Evolutionary conservation across 2,329 filamentous ascomycete species (phyloP).

Genomic region (Pseudogymnoascus sp.): DNA sequence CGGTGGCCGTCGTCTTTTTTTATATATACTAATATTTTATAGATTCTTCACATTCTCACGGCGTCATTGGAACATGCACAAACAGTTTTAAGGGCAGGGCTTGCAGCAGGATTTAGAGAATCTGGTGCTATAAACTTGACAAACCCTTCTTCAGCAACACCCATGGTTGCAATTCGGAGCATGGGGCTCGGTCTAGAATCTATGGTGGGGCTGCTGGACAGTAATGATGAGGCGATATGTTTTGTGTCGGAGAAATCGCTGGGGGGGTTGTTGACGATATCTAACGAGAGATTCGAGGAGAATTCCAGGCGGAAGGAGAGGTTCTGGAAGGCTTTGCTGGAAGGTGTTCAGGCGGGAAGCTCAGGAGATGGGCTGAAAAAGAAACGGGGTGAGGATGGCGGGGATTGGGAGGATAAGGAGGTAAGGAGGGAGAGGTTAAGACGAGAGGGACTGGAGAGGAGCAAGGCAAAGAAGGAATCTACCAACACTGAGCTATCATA

Average conservation of each 20-base stretch:
- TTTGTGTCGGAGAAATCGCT: slow-evolving; percentile 63
- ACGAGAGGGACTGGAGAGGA: slow-evolving; percentile 48
- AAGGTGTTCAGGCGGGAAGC: slow-evolving; percentile 11
- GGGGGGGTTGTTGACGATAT: slow-evolving; percentile 55
- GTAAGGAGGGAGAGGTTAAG: slow-evolving; percentile 47
- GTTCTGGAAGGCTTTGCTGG: slow-evolving; percentile 43
- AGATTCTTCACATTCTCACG: slow-evolving; percentile 86
- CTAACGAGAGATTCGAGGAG: slow-evolving; percentile 65
- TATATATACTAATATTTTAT: slow-evolving; percentile 10
- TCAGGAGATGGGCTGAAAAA: slow-evolving; percentile 16
- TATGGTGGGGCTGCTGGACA: slow-evolving; percentile 50
- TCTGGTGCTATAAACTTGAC: slow-evolving; percentile 69
- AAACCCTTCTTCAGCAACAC: slow-evolving; percentile 35
- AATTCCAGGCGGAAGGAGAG: slow-evolving; percentile 60
- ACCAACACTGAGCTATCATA: neutral
- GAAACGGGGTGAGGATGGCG: slow-evolving; percentile 30
- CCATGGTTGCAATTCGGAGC: slow-evolving; percentile 79
- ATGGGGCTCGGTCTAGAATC: slow-evolving; percentile 77
- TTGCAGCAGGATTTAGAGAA: slow-evolving; percentile 81
- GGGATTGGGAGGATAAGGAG: slow-evolving; percentile 48
- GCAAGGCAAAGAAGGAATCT: slow-evolving; percentile 17
- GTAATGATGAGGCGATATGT: slow-evolving; percentile 34
- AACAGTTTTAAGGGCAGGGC: slow-evolving; percentile 63
- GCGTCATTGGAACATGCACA: slow-evolving; percentile 70
- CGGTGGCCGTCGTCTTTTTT: neutral